Evolutionary conservation across 2,329 filamentous ascomycete species (phyloP).

Genomic region (Trichoderma sp.): DNA sequence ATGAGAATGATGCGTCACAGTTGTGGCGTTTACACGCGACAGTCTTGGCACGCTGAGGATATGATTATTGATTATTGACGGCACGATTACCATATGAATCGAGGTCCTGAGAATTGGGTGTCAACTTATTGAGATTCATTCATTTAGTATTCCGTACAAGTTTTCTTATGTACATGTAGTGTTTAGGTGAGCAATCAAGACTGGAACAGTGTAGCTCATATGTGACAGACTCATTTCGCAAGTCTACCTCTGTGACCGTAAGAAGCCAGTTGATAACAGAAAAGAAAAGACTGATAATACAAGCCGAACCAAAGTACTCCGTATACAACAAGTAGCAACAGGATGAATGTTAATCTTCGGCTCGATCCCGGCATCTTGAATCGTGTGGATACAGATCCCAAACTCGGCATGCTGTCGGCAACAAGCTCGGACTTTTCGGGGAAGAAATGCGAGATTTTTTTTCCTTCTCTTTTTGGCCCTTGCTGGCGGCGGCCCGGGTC

Average conservation of each 20-base stretch:
- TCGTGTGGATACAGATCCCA: not conserved
- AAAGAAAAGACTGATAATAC: not conserved
- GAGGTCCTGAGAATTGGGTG: not conserved
- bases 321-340: not conserved
- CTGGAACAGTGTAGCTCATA: no score
- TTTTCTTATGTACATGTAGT: no score
- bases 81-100: no score
- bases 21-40: no score
- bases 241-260: not conserved
- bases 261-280: not conserved
- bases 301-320: no score
- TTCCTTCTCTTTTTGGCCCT: not conserved
- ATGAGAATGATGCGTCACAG: no score
- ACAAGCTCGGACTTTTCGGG: slow-evolving; percentile 11
- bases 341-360: not conserved
- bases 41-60: no score
- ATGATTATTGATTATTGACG: no score
- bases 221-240: not conserved
- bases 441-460: not conserved
- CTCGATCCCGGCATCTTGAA: not conserved
- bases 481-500: not conserved
- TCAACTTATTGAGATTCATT: no score
- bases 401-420: not conserved
- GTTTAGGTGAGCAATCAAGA: no score
- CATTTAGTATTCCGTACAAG: no score